Base-by-base conservation (phyloP, 306 rosid genomes). In the Prunus padus region DNA sequence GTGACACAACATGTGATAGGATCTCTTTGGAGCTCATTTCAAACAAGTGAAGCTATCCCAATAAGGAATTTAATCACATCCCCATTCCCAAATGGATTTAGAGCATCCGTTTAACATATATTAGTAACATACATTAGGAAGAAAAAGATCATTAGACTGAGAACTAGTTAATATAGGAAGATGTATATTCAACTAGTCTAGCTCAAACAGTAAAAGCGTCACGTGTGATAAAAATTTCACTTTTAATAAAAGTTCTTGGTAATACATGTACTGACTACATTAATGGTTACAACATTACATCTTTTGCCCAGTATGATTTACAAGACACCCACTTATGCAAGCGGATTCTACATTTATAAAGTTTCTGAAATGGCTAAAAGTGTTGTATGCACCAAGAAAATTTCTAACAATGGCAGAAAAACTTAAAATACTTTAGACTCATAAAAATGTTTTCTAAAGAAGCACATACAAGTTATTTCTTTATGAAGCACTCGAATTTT, bases 1-100 rank as follows among this genome's bases (percentile, higher is more conserved):
- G 77, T 78, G 74, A 63, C 77, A 78, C 33, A 68, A 59, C 88
- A 82, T 82, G 89, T 82, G 83, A 78, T 56, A 73, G 68, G 70
- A 61, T 75, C 67, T 18, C 67, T n/a, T 26, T 13, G 42, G 10
- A 73, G 31, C 67, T 42, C 70, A 69, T 30, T 67, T 54, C 45
- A 51, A 20, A 12, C 71, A 57, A 62, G 16, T 25, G 3, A 37
- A 33, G 51, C 23, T 61, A 67, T 59, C 72, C 72, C 47, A 67
- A 19, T 26, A 6, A 22, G 66, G 52, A 60, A 51, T 59, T 67
- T 10, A 76, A 40, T 16, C 62, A 62, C 7, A 69, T 57, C 30
- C 75, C 30, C 70, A 5, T 33, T 33, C 40, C 40, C 40, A 33
- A 33, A 33, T 33, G 42, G 42, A 37, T 9, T 6, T 1, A 37